phyloP scores from a whole-genome alignment of 108 stramenopile genomes.

The Parietichytrium sp. region DNA sequence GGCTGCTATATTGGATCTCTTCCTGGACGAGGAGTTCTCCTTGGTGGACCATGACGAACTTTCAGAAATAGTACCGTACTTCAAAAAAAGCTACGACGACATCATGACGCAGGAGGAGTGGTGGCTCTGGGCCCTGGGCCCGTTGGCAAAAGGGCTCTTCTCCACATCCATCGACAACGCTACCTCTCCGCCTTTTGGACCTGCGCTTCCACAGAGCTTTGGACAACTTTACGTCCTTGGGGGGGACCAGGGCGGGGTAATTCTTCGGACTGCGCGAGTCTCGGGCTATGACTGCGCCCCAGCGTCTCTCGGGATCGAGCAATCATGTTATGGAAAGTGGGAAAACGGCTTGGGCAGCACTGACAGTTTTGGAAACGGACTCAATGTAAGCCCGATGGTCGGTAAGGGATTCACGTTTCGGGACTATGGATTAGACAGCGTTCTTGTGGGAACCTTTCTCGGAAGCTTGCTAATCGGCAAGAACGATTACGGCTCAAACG shows the following conservation, averaged over 20 bases:
- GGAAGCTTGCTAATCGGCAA: background rate
- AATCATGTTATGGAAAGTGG: background rate
- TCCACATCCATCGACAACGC: background rate
- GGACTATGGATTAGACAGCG: background rate
- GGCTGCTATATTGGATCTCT: background rate
- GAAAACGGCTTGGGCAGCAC: background rate
- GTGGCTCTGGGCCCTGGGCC: conserved; percentile 31
- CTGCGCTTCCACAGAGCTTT: background rate
- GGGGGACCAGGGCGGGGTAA: background rate
- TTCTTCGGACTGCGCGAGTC: background rate
- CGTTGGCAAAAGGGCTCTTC: background rate
- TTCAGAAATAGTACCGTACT: background rate
- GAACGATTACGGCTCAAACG: background rate
- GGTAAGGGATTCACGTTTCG: background rate
- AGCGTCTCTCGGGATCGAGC: background rate
- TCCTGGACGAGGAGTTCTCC: conserved; percentile 21
- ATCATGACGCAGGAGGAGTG: background rate
- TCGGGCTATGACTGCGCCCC: background rate
- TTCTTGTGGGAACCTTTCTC: background rate
- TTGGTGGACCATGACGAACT: background rate
- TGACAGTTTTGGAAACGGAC: background rate
- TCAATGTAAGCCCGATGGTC: background rate
- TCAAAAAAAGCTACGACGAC: conserved; percentile 7
- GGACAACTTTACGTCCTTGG: background rate
- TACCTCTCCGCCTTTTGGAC: background rate